A percentile compares a stretch with the other conserved stretches of the same genome.
These are phyloP conservation scores for Eucalyptus pauciflora DNA, from an alignment of 345 rosid species.

Conservation along the genomic window DNA sequence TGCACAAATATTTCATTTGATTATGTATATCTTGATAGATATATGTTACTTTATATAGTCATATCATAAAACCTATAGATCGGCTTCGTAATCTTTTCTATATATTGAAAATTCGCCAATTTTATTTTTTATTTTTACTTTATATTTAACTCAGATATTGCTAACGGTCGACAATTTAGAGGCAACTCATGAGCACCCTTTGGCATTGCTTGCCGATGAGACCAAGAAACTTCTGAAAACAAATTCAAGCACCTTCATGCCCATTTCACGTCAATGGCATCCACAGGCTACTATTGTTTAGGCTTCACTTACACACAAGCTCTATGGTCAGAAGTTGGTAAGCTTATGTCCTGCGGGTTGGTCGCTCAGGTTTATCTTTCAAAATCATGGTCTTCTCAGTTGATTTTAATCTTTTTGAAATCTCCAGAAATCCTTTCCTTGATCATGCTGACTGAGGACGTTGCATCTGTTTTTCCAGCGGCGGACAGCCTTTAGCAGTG, in stretches of 20 bases:
- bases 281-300: slow-evolving; percentile 64
- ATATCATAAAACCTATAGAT: too few relatives aligned
- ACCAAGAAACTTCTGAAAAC: slow-evolving; percentile 60
- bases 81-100: too few relatives aligned
- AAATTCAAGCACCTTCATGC: slow-evolving; percentile 60
- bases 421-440: slow-evolving; percentile 89
- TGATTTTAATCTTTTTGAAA: slow-evolving; percentile 1
- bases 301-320: slow-evolving; percentile 81
- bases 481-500: slow-evolving; percentile 88
- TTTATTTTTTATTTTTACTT: too few relatives aligned
- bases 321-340: slow-evolving; percentile 85
- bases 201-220: slow-evolving; percentile 89
- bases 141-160: too few relatives aligned
- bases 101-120: too few relatives aligned
- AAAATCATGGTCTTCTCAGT: neutral
- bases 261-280: slow-evolving; percentile 73
- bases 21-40: too few relatives aligned
- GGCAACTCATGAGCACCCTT: slow-evolving; percentile 52
- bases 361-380: neutral
- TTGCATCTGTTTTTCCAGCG: slow-evolving; percentile 75
- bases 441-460: slow-evolving; percentile 84
- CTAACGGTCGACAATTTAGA: slow-evolving; percentile 66
- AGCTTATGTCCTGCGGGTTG: slow-evolving; percentile 1
- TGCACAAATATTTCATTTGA: too few relatives aligned
- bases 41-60: too few relatives aligned